Percentiles rank a stretch among this genome's conserved stretches.
Evolutionary conservation across 2,329 filamentous ascomycete species (phyloP).

Genomic region (Pseudogymnoascus sp.): DNA sequence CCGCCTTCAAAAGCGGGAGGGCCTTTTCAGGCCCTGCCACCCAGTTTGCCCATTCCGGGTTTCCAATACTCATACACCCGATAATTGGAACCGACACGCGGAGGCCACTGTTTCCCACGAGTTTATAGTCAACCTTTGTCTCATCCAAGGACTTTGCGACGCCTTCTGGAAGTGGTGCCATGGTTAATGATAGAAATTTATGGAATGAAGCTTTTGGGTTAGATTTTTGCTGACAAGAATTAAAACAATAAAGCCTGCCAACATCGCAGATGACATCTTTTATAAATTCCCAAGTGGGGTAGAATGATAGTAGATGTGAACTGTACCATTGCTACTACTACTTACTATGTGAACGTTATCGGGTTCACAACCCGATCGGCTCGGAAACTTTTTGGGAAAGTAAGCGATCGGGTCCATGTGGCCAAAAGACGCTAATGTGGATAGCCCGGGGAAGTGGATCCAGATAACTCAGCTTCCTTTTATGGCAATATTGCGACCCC

Average conservation of each 20-base stretch:
- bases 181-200: background rate
- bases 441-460: background rate
- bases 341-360: background rate
- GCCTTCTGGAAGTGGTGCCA: background rate
- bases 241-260: background rate
- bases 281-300: background rate
- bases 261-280: background rate
- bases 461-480: background rate
- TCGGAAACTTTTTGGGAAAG: background rate
- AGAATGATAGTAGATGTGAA: background rate
- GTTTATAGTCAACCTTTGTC: conserved; percentile 42
- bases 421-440: background rate
- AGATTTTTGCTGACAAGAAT: background rate
- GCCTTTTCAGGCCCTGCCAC: conserved; percentile 51
- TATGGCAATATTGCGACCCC: background rate
- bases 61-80: conserved; percentile 57
- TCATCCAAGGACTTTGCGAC: conserved; percentile 28
- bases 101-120: conserved; percentile 55
- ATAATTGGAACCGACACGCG: conserved; percentile 57
- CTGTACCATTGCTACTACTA: background rate
- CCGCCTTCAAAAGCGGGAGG: conserved; percentile 54
- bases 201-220: background rate
- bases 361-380: background rate
- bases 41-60: conserved; percentile 45
- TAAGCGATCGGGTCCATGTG: background rate